These are phyloP conservation scores for Eimeria necatrix DNA, from an alignment of 169 alveolate species.

Conservation along the genomic window DNA sequence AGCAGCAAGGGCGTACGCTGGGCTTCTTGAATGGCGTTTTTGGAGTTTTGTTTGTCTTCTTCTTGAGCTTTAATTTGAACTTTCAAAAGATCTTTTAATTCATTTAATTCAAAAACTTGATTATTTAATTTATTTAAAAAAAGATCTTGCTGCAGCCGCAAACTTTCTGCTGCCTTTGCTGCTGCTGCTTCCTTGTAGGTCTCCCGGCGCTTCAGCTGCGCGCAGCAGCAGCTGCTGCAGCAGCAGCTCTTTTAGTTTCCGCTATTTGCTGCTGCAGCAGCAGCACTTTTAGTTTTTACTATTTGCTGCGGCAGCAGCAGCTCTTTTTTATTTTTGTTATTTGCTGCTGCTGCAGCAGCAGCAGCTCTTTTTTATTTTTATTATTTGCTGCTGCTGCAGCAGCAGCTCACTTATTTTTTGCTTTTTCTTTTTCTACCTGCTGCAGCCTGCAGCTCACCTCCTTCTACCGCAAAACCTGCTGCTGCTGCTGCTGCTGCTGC, in stretches of 20 bases:
- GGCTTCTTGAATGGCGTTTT: slow-evolving; percentile 91
- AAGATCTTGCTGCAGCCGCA: slow-evolving; percentile 92
- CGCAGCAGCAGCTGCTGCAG: not conserved
- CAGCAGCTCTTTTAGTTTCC: not conserved
- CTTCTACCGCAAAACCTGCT: too few species aligned
- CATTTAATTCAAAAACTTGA: slow-evolving; percentile 90
- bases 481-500: too few species aligned
- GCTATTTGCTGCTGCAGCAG: not conserved
- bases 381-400: not conserved
- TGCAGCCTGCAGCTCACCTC: too few species aligned
- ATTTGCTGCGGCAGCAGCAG: not conserved
- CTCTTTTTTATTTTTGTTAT: not conserved
- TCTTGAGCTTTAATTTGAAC: slow-evolving; percentile 91
- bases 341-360: not conserved
- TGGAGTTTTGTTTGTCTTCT: slow-evolving; percentile 92
- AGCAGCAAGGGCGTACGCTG: slow-evolving; percentile 38
- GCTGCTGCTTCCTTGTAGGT: slow-evolving; percentile 92
- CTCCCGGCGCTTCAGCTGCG: slow-evolving; percentile 88
- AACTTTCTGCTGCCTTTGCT: slow-evolving; percentile 88
- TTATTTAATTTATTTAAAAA: slow-evolving; percentile 92
- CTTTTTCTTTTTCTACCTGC: not conserved
- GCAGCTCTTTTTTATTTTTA: too few species aligned
- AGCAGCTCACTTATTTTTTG: not conserved
- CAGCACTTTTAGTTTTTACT: not conserved
- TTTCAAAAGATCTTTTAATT: slow-evolving; percentile 88